Base-by-base conservation (phyloP, 805 yeast genomes). In the Spathaspora hagerdaliae region DNA sequence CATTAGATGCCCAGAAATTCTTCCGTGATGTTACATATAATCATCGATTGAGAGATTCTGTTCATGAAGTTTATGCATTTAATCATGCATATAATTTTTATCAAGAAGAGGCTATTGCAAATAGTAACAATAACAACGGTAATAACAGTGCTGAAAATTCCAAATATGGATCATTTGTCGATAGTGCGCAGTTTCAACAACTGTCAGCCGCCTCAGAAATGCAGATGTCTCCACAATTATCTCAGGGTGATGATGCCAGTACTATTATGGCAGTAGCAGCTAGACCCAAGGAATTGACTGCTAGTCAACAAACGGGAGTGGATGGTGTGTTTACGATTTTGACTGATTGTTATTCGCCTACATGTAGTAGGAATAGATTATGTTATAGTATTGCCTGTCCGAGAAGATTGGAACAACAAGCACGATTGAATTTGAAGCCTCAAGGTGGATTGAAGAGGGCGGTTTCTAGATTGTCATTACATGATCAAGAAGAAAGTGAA, bases 301-400 rank as follows among this genome's bases (percentile, higher is more conserved):
- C 51, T 12, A 46, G 62, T 13, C 53, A 52, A 32, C 58, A 52
- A 43, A 62, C 69, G 5, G 71, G 73, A 0, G 90, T 89, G 9
- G 87, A 87, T 63, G 99, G 99, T 54, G 96, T 94, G 3, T 94
- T 92, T 59, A 92, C 97, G 1, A 70, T 92, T 37, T 71, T 94
- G 50, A 87, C 97, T 0, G 96, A 91, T 59, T 94, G 99, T 67
- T 94, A 94, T 59, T 90, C 97, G 0, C 96, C 99, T 31, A 94
- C 99, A 0, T 94, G 99, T 67, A 83, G 96, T 5, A 74, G 95
- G 42, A 95, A 88, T 57, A 74, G 80, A 31, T 70, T 92, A 35
- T 94, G 99, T 66, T 94, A 94, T 65, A 87, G 96, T 37, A 91
- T 94, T 54, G 95, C 97, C 10, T 94, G 99, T 67, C 99, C 99